These are phyloP conservation scores for Xylaria sp. DNA, from an alignment of 2,329 filamentous ascomycete genomes.

Conservation along the genomic window DNA sequence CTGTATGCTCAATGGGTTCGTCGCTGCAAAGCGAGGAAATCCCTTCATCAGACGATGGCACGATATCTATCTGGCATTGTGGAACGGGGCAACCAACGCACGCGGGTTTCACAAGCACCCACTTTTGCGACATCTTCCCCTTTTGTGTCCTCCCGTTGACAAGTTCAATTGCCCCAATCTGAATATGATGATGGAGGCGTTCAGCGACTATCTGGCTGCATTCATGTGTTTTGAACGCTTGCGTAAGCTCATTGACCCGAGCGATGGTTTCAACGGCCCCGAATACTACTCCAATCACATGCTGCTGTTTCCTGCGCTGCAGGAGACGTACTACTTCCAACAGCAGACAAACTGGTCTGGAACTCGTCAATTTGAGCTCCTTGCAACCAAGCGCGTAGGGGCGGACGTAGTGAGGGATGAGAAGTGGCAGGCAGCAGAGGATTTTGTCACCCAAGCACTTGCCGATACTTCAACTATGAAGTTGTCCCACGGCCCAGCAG, in stretches of 20 bases:
- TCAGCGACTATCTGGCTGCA: slow-evolving; percentile 49
- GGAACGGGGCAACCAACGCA: slow-evolving; percentile 49
- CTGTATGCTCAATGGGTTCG: slow-evolving; percentile 55
- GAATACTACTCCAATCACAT: slow-evolving; percentile 50
- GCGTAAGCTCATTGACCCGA: slow-evolving; percentile 50
- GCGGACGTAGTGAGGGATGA: slow-evolving; percentile 44
- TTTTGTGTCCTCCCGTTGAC: slow-evolving; percentile 42
- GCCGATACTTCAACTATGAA: slow-evolving; percentile 50
- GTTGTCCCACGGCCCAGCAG: slow-evolving; percentile 48
- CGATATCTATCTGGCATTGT: slow-evolving; percentile 51
- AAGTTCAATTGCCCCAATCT: slow-evolving; percentile 42
- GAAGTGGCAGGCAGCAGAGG: slow-evolving; percentile 46
- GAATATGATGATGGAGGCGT: slow-evolving; percentile 42
- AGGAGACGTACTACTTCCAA: slow-evolving; percentile 48
- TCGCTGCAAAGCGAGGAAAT: slow-evolving; percentile 55
- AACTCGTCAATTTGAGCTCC: slow-evolving; percentile 48
- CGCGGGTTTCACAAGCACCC: slow-evolving; percentile 50
- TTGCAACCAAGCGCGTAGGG: slow-evolving; percentile 43
- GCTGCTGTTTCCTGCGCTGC: slow-evolving; percentile 47
- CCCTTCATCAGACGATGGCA: slow-evolving; percentile 58
- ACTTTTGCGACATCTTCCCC: slow-evolving; percentile 45
- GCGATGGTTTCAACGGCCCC: slow-evolving; percentile 50
- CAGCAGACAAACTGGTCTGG: slow-evolving; percentile 49
- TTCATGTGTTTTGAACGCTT: slow-evolving; percentile 48
- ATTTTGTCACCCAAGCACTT: slow-evolving; percentile 47